These are phyloP conservation scores for Prosopis cineraria DNA, from an alignment of 306 rosid genomes.

Conservation along the genomic window DNA sequence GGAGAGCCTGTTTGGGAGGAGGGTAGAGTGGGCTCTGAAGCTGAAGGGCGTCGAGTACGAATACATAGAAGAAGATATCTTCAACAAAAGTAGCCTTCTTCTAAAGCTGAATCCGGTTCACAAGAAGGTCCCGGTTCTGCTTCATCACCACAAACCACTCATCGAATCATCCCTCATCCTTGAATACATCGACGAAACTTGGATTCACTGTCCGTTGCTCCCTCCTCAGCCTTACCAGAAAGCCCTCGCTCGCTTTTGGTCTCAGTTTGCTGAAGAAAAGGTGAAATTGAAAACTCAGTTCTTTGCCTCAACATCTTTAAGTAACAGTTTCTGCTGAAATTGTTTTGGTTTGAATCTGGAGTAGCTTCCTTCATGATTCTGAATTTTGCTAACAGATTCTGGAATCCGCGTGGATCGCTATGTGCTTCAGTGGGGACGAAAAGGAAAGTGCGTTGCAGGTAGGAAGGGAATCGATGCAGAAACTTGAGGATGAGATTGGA, in stretches of 20 bases:
- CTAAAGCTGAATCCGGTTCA: not conserved
- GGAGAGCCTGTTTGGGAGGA: not conserved
- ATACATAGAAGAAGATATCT: not conserved
- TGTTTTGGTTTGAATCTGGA: no score
- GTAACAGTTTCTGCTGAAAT: no score
- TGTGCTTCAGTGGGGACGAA: constrained; percentile 38
- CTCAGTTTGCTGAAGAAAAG: not conserved
- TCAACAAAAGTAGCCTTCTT: not conserved
- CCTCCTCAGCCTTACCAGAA: not conserved
- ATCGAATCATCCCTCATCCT: not conserved
- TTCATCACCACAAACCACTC: not conserved
- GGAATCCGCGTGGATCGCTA: constrained; percentile 12
- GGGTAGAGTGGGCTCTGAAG: not conserved
- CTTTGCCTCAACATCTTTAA: no score
- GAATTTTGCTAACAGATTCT: not conserved
- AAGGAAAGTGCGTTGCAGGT: constrained; percentile 31
- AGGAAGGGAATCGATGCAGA: constrained; percentile 45
- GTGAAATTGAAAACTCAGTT: not conserved
- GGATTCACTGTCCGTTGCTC: not conserved
- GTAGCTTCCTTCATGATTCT: no score
- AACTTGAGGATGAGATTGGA: constrained; percentile 42
- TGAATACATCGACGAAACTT: not conserved
- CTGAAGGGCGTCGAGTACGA: not conserved
- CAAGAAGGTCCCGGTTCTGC: not conserved
- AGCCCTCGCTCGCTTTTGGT: not conserved